A percentile compares a stretch with the other conserved stretches of the same genome.
Conservation (phyloP, 805 yeast species). For the Priceomyces fermenticarens region DNA sequence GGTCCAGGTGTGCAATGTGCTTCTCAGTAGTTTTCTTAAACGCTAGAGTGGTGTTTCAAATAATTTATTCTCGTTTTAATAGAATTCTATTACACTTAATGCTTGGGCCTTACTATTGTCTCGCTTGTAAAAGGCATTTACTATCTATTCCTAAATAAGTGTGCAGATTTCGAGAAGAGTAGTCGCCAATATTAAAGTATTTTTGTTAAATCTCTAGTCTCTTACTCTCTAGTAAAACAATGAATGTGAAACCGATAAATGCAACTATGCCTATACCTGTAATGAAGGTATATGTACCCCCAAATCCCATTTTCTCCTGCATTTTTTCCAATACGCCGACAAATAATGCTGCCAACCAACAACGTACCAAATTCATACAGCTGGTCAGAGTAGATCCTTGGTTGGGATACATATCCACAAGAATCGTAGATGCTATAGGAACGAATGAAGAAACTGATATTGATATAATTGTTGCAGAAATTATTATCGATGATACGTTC, state of each 20-base stretch:
- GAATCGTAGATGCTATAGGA: constrained; percentile 57
- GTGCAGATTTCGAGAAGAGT: no score
- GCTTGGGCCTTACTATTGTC: no score
- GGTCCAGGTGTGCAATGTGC: constrained; percentile 90
- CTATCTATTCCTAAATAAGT: no score
- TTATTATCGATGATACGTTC: constrained; percentile 53
- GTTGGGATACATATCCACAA: constrained; percentile 74
- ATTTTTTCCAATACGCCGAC: constrained; percentile 65
- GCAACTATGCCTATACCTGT: constrained; percentile 39
- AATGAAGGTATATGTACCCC: constrained; percentile 78
- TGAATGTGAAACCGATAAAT: constrained; percentile 10
- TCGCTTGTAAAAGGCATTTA: no score
- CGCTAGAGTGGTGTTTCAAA: not conserved
- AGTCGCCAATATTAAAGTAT: no score
- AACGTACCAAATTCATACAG: constrained; percentile 67
- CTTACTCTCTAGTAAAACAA: constrained; percentile 2
- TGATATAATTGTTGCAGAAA: constrained; percentile 57
- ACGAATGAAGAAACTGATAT: constrained; percentile 55
- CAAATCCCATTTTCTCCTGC: constrained; percentile 55
- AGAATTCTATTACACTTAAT: no score
- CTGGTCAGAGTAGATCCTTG: constrained; percentile 74
- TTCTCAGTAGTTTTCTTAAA: constrained; percentile 57
- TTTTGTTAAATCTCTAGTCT: not conserved
- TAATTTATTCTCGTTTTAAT: not conserved
- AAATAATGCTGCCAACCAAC: constrained; percentile 68